These are phyloP conservation scores for Lotmaria passim DNA, from an alignment of 208 protist species.

Conservation along the genomic window DNA sequence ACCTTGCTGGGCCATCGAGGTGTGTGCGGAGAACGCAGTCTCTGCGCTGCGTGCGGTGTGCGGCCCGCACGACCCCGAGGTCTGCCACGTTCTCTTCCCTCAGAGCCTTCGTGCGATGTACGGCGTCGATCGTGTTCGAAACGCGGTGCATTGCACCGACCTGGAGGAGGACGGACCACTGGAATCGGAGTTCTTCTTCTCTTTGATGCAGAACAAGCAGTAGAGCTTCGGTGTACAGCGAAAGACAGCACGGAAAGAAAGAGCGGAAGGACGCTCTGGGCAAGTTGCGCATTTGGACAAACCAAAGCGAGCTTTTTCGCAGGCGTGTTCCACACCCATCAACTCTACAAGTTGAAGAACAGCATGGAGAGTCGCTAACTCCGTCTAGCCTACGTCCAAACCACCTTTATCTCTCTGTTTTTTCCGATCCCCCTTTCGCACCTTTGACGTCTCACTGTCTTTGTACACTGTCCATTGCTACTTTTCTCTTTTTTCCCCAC, in stretches of 20 bases:
- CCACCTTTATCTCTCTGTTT: too few species aligned
- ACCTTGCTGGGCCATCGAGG: slow-evolving; percentile 88
- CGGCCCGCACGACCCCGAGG: slow-evolving; percentile 91
- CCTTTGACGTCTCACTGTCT: too few species aligned
- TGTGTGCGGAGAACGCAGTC: slow-evolving; percentile 89
- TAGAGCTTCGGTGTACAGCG: background rate
- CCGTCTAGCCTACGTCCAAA: too few species aligned
- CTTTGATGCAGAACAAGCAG: slow-evolving; percentile 82
- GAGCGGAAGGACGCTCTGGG: background rate
- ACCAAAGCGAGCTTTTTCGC: too few species aligned
- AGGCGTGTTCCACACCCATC: too few species aligned
- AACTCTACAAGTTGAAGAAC: too few species aligned
- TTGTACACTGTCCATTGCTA: background rate
- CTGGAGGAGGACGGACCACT: slow-evolving; percentile 95
- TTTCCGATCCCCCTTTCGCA: too few species aligned
- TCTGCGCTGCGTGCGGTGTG: slow-evolving; percentile 83
- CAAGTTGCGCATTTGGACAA: background rate
- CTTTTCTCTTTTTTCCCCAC: background rate
- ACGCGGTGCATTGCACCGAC: slow-evolving; percentile 97
- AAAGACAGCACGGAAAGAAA: slow-evolving; percentile 14
- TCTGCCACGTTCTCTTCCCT: slow-evolving; percentile 92
- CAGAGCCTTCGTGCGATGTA: slow-evolving; percentile 93
- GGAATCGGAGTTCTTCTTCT: slow-evolving; percentile 95
- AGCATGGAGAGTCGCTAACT: too few species aligned
- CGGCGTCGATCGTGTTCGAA: slow-evolving; percentile 87